Base-by-base conservation (phyloP, 306 rosid species). In the Lathyrus oleraceus region DNA sequence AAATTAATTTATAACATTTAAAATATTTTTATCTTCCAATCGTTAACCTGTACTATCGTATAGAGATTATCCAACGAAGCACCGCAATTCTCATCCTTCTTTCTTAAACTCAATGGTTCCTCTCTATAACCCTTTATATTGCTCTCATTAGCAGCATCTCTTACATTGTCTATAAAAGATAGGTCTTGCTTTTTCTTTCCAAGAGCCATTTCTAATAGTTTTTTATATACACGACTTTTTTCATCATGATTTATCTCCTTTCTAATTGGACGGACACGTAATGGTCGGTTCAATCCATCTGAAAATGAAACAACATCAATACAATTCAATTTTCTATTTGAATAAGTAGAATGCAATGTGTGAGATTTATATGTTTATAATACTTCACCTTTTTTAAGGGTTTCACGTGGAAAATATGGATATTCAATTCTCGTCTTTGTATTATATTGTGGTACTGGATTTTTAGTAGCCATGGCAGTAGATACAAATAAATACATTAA, bases 201-300 rank as follows among this genome's bases (percentile, higher is more conserved):
- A 61, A 23, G 67, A 74, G 85, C 72, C 56, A 87, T 72, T 78
- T 85, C 71, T 74, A 84, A 83, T 69, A 94, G 82, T 81, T 87
- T 88, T 72, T 16, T 74, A 28, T 54, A 60, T 51, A 87, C 20
- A 56, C 69, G 75, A 16, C 69, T 54, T 39, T 84, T 73, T 67
- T 81, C 97, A 47, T 72, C 81, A 60, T 81, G 80, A 20, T 84
- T 62, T 12, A 59, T 72, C 47, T 58, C 73, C 27, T 72, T 82
- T 64, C 20, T 44, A 25, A 72, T 52, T 27, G 1, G 42, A 4
- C 2, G 14, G 61, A 72, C 45, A 72, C 69, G 82, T 71, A 67
- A 74, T 69, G 70, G 57, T 58, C 23, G 81, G 69, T 54, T 49
- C 45, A 72, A 28, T 64, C 53, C 75, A 66, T 77, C 83, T 2